A percentile compares a stretch with the other conserved stretches of the same genome.
These are phyloP conservation scores for Talaromyces amestolkiae DNA, from an alignment of 2,329 filamentous ascomycete species.

Conservation along the genomic window DNA sequence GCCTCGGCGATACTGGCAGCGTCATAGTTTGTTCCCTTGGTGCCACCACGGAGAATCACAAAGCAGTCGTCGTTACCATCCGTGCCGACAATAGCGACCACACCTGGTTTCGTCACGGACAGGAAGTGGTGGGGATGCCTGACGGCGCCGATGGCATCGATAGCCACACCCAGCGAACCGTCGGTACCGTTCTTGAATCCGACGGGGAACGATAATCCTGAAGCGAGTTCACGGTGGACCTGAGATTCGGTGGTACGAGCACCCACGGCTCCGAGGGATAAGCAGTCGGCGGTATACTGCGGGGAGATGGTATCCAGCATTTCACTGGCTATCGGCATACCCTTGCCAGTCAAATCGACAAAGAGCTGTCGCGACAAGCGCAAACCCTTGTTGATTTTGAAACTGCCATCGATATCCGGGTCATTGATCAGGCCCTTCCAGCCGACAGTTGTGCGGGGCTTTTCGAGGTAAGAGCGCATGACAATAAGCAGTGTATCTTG, in stretches of 20 bases:
- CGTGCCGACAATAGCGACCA: conserved; percentile 92
- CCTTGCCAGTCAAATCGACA: conserved; percentile 82
- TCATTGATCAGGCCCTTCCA: conserved; percentile 99
- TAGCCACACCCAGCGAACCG: conserved; percentile 80
- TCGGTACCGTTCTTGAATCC: conserved; percentile 99
- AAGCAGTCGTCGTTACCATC: conserved; percentile 96
- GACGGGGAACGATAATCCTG: conserved; percentile 91
- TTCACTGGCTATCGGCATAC: conserved; percentile 95
- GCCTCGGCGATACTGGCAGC: conserved; percentile 77
- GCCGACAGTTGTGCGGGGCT: conserved; percentile 93
- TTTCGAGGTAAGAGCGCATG: conserved; percentile 98
- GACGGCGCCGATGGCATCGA: conserved; percentile 93
- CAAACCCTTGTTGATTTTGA: conserved; percentile 98
- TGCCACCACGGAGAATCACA: conserved; percentile 89
- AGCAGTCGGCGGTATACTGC: conserved; percentile 89
- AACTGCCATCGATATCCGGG: conserved; percentile 95
- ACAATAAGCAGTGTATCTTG: conserved; percentile 86
- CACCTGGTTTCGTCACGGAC: conserved; percentile 92
- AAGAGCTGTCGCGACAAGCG: conserved; percentile 85
- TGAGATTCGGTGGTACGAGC: conserved; percentile 97
- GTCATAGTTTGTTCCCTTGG: conserved; percentile 91
- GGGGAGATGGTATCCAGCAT: conserved; percentile 98
- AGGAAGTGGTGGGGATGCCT: conserved; percentile 94
- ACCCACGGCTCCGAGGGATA: conserved; percentile 89
- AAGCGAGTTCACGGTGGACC: conserved; percentile 90